Evolutionary conservation across 768 basidiomycete species (phyloP), one percentile per base, ranked within the genome.

Genomic region (Trametes punicea): DNA sequence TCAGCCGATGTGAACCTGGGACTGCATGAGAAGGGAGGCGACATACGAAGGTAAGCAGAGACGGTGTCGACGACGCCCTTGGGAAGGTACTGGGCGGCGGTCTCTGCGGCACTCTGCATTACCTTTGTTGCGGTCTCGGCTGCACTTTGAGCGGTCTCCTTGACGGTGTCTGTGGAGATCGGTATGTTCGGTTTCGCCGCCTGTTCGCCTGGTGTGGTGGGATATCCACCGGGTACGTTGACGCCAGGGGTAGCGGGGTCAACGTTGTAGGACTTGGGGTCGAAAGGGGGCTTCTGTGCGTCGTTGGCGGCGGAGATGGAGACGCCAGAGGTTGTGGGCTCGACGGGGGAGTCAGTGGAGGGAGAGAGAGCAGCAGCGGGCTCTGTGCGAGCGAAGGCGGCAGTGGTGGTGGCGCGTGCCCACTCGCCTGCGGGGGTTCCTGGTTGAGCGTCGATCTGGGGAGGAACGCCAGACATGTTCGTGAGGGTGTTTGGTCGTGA

Each of bases 21-120:
- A 20, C 10, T 34, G 26, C 2, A 21, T 33, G 40, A 6, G 10
- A 20, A 16, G 1, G 18, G 27, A 3, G 10, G 21, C 1, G 4
- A 64, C 67, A 49, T 30, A 68, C 69, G 62, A 0, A 68, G 55
- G 23, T 64, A 66, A 1, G 58, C 55, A 2, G 62, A 54, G 16
- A 68, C 58, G 20, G 61, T 62, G 51, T 67, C 66, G 2, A 59
- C 51, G 26, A 68, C 62, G 27, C 56, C 47, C 46, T 57, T 45
- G 6, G 68, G 65, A 4, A 67, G 31, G 38, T 64, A 64, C 25
- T 63, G 58, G 1, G 61, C 62, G 16, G 62, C 64, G 4, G 64
- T 61, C 6, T 56, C 21, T 9, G 56, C 56, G 1, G 57, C 62
- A 25, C 18, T 58, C 40, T 61, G 50, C 30, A 55, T 36, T 13